Evolutionary conservation across 2,329 filamentous ascomycete species (phyloP).

Genomic region (Scytalidium sp.): DNA sequence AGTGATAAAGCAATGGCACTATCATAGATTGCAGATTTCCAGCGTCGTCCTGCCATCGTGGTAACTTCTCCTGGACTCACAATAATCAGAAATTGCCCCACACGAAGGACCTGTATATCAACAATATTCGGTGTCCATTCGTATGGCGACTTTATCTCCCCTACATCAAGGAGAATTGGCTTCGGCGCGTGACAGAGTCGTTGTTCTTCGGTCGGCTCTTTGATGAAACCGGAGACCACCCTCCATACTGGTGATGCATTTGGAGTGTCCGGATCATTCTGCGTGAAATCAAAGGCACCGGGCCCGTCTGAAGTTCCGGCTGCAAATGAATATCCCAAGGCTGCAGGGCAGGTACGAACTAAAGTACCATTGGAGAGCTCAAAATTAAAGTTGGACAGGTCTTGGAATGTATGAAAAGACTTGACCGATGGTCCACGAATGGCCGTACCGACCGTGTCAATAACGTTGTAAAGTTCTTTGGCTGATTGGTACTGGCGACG

Average conservation of each 20-base stretch:
- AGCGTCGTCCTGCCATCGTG: constrained; percentile 87
- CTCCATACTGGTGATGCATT: constrained; percentile 68
- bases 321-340: constrained; percentile 88
- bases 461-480: constrained; percentile 53
- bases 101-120: constrained; percentile 80
- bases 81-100: constrained; percentile 81
- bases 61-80: constrained; percentile 85
- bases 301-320: constrained; percentile 91
- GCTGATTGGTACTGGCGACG: constrained; percentile 67
- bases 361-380: constrained; percentile 66
- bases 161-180: constrained; percentile 83
- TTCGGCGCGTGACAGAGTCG: constrained; percentile 76
- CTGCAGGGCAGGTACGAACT: constrained; percentile 78
- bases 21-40: constrained; percentile 69
- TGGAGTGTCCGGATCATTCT: constrained; percentile 74
- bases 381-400: constrained; percentile 77
- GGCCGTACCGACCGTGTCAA: constrained; percentile 39
- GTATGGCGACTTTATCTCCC: constrained; percentile 75
- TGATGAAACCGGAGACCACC: constrained; percentile 69
- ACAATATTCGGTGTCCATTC: constrained; percentile 89
- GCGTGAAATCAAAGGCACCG: constrained; percentile 89
- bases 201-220: constrained; percentile 68
- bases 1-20: constrained; percentile 41
- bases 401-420: constrained; percentile 80
- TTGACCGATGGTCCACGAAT: constrained; percentile 66